phyloP scores from a whole-genome alignment of 2,329 filamentous ascomycete genomes.

The Fusarium albidum region DNA sequence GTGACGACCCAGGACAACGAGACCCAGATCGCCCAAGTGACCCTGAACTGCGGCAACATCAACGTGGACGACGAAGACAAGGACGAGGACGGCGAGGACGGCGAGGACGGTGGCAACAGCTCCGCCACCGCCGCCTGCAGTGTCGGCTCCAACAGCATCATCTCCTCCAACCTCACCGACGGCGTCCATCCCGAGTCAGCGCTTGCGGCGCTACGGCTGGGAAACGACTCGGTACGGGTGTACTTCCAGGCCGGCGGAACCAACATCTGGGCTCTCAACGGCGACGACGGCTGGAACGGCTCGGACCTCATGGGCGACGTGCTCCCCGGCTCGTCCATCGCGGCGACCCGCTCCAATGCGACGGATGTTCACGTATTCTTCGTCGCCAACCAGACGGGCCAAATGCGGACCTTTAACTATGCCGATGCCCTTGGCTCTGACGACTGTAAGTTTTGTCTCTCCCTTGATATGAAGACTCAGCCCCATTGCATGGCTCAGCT shows the following conservation, averaged over 20 bases:
- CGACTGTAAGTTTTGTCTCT: slow-evolving; percentile 1
- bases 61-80: slow-evolving; percentile 5
- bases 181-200: slow-evolving; percentile 25
- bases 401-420: slow-evolving; percentile 14
- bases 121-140: slow-evolving; percentile 9
- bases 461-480: background rate
- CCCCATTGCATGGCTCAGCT: no score
- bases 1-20: slow-evolving; percentile 16
- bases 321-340: slow-evolving; percentile 18
- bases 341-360: slow-evolving; percentile 10
- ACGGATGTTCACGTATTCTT: slow-evolving; percentile 22
- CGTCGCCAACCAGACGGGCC: slow-evolving; percentile 18
- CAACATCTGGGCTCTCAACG: slow-evolving; percentile 22
- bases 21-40: slow-evolving; percentile 25
- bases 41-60: slow-evolving; percentile 19
- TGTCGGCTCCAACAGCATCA: slow-evolving; percentile 26
- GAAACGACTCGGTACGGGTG: slow-evolving; percentile 18
- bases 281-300: slow-evolving; percentile 11
- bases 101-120: slow-evolving; percentile 5
- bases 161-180: slow-evolving; percentile 19
- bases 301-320: slow-evolving; percentile 10
- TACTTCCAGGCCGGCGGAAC: slow-evolving; percentile 27
- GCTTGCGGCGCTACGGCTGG: slow-evolving; percentile 24
- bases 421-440: slow-evolving; percentile 9
- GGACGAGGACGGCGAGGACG: slow-evolving; percentile 1